Percentiles rank a stretch among this genome's conserved stretches.
Evolutionary conservation across 257 asterid genomes (phyloP).

Genomic region (Linderniella brevidens): DNA sequence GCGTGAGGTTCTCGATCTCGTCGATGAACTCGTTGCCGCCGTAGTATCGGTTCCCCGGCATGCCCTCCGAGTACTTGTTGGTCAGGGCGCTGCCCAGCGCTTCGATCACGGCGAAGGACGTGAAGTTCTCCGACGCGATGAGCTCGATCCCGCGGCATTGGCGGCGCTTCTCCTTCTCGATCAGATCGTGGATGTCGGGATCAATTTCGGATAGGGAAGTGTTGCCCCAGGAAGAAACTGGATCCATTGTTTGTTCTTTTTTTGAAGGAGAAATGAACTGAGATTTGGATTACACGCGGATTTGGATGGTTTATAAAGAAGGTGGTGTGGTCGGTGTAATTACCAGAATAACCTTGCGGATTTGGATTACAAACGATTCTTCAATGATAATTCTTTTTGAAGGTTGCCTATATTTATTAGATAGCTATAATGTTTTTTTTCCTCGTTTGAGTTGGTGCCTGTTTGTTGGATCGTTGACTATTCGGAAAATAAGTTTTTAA

Average conservation of each 20-base stretch:
- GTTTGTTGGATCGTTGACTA: no score
- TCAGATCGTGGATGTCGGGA: conserved; percentile 43
- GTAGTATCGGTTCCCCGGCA: conserved; percentile 49
- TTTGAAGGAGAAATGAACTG: no score
- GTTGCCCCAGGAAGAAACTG: conserved; percentile 45
- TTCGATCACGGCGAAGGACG: conserved; percentile 56
- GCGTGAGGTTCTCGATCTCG: conserved; percentile 48
- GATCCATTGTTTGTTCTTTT: conserved; percentile 20
- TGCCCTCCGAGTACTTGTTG: conserved; percentile 52
- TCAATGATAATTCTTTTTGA: no score
- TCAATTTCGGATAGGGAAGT: conserved; percentile 27
- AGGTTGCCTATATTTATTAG: no score
- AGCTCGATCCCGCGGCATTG: conserved; percentile 60
- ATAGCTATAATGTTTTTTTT: no score
- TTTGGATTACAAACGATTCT: no score
- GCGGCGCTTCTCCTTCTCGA: conserved; percentile 54
- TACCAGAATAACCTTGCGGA: no score
- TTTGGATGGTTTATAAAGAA: no score
- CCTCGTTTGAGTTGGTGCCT: no score
- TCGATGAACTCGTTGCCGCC: conserved; percentile 52
- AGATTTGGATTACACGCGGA: no score
- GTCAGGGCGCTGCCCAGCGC: conserved; percentile 50
- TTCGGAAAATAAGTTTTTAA: no score
- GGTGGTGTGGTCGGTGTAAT: no score
- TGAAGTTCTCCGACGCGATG: conserved; percentile 76